Percentiles rank a stretch among this genome's conserved stretches.
These are phyloP conservation scores for Pythium angustatum DNA, from an alignment of 352 stramenopile genomes.

Conservation along the genomic window DNA sequence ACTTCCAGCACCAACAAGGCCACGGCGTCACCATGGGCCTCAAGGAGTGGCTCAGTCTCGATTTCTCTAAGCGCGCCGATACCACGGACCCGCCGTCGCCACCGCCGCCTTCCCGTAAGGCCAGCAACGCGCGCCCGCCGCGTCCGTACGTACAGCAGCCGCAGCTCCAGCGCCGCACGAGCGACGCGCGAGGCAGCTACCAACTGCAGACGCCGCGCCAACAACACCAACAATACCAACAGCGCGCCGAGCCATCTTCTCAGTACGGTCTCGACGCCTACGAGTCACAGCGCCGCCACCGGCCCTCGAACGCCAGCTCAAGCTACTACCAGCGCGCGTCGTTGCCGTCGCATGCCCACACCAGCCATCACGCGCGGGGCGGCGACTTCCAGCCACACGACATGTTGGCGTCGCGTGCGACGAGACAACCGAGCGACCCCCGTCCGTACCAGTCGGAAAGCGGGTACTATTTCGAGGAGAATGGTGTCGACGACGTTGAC, in stretches of 20 bases:
- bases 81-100: conserved; percentile 7
- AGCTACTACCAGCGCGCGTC: conserved; percentile 7
- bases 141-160: conserved; percentile 12
- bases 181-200: conserved; percentile 19
- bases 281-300: background rate
- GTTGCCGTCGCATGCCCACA: background rate
- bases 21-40: conserved; percentile 42
- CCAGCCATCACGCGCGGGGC: background rate
- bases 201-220: conserved; percentile 20
- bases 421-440: background rate
- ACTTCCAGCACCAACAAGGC: background rate
- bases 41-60: conserved; percentile 61
- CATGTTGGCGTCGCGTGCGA: too few relatives aligned
- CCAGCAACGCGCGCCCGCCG: conserved; percentile 15
- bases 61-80: conserved; percentile 37
- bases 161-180: conserved; percentile 4
- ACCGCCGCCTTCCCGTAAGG: conserved; percentile 19
- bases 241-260: background rate
- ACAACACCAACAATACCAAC: conserved; percentile 1
- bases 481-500: conserved; percentile 25
- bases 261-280: conserved; percentile 11
- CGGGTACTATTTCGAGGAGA: conserved; percentile 29
- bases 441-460: conserved; percentile 26
- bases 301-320: conserved; percentile 7
- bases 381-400: too few relatives aligned